phyloP scores from a whole-genome alignment of 352 stramenopile genomes.

The Globisporangium radiosum region DNA sequence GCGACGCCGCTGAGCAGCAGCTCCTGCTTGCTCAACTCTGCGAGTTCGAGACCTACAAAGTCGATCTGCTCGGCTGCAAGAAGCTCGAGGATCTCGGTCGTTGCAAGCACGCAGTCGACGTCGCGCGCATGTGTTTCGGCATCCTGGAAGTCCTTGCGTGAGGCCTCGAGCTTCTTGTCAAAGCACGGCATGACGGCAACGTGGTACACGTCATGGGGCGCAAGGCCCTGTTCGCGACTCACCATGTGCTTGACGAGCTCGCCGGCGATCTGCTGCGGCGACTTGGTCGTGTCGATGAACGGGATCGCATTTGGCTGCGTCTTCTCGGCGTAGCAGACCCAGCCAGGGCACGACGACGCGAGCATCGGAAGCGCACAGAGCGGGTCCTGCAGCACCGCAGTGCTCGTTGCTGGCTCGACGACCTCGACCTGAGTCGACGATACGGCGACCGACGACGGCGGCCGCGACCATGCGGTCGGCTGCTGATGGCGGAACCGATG shows the following conservation, averaged over 20 bases:
- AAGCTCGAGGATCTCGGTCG: conserved; percentile 75
- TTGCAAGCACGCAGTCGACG: conserved; percentile 94
- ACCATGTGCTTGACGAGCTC: conserved; percentile 78
- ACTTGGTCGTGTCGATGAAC: conserved; percentile 94
- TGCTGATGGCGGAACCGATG: conserved; percentile 76
- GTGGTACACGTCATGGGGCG: conserved; percentile 84
- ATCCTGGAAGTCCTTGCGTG: conserved; percentile 85
- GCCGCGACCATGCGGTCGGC: conserved; percentile 53
- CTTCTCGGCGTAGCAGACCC: conserved; percentile 98
- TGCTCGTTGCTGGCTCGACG: conserved; percentile 38
- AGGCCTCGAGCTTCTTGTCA: conserved; percentile 98
- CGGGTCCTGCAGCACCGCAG: conserved; percentile 57
- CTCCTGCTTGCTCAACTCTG: conserved; percentile 58
- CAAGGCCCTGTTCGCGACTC: conserved; percentile 44
- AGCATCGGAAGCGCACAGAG: conserved; percentile 87
- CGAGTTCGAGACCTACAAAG: conserved; percentile 58
- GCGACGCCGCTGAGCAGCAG: conserved; percentile 64
- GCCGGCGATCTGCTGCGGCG: conserved; percentile 92
- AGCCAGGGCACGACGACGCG: conserved; percentile 94
- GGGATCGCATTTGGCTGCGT: conserved; percentile 91
- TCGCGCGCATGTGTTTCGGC: conserved; percentile 66
- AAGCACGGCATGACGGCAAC: conserved; percentile 97
- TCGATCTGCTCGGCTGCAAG: conserved; percentile 49
- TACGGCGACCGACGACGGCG: conserved; percentile 63
- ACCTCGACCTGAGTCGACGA: conserved; percentile 68